Evolutionary conservation across 495 filamentous ascomycete species (phyloP), one percentile per base, ranked within the genome.

Genomic region (Collariella sp.): DNA sequence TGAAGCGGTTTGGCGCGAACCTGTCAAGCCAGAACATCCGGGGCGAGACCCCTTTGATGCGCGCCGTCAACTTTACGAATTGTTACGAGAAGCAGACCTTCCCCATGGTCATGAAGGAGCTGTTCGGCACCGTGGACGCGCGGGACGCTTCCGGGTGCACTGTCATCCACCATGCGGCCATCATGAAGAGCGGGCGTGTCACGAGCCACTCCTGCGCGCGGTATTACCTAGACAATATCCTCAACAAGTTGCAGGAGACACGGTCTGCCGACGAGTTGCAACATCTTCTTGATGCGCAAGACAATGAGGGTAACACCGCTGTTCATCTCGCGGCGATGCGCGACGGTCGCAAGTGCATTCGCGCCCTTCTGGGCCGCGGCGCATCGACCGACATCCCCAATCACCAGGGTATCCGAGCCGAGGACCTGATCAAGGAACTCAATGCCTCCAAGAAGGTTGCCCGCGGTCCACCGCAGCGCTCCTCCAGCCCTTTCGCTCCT

Each of bases 11-110:
- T 48, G 82, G 83, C 33, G 90, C 90, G 10, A 79, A 81, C 50
- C 69, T 84, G 13, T 80, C 79, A 29, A 76, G 79, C 7, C 74
- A 82, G 44, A 91, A 91, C 40, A 72, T 81, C 18, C 84, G 87
- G 45, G 90, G 90, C 50, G 93, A 97, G 69, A 96, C 94, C 0
- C 90, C 94, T 0, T 78, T 98, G 42, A 95, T 97, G 76, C 84
- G 90, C n/a, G 85, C 86, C 15, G 90, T 97, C 26, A 75, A 91
- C 52, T 98, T 97, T 62, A 96, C 90, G 34, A 98, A 98, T 66
- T 94, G 91, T 62, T 89, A 85, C 67, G 91, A 96, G 61, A 93
- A 88, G 67, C 76, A 85, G 48, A 89, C 87, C 1, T 95, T 97
- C 67, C 83, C 86, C 1, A 72, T 74, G 13, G 77, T 97, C n/a